Percentiles rank a stretch among this genome's conserved stretches.
phyloP scores from a whole-genome alignment of 106 monocot genomes.

The Apostasia ramifera region DNA sequence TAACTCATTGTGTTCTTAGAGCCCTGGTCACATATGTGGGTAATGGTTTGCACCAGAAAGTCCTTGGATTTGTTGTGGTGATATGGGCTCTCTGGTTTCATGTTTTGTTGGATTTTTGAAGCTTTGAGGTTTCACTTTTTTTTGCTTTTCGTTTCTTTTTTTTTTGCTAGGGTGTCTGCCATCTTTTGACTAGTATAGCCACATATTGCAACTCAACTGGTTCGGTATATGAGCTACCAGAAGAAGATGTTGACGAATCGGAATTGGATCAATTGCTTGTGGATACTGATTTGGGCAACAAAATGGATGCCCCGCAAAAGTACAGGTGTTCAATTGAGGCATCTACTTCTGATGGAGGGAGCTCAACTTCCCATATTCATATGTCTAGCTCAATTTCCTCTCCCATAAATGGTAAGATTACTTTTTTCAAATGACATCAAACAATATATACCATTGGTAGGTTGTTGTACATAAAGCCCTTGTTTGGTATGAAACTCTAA shows the following conservation, averaged over 20 bases:
- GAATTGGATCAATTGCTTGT: conserved; percentile 43
- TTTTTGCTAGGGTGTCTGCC: conserved; percentile 62
- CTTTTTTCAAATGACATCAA: not conserved
- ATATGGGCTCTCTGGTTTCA: too few relatives aligned
- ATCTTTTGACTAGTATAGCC: conserved; percentile 75
- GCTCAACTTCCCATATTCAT: conserved; percentile 26
- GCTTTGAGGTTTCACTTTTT: not conserved
- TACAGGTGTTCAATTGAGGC: conserved; percentile 22
- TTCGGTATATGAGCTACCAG: conserved; percentile 47
- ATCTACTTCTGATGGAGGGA: conserved; percentile 29
- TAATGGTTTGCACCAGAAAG: too few relatives aligned
- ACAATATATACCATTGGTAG: too few relatives aligned
- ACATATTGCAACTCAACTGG: conserved; percentile 55
- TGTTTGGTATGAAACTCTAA: too few relatives aligned
- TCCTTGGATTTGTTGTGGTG: too few relatives aligned
- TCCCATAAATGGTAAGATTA: not conserved
- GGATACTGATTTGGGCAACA: conserved; percentile 28
- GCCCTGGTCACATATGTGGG: too few relatives aligned
- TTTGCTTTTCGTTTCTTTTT: not conserved
- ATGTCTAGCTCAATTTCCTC: conserved; percentile 21
- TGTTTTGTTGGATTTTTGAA: not conserved
- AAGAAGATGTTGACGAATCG: conserved; percentile 54
- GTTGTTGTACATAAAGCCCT: too few relatives aligned
- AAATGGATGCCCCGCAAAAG: conserved; percentile 23
- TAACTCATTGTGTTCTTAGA: too few relatives aligned